Percentiles rank a stretch among this genome's conserved stretches.
Conservation (phyloP, 495 filamentous ascomycete species). For the Glutinoglossum americanum region DNA sequence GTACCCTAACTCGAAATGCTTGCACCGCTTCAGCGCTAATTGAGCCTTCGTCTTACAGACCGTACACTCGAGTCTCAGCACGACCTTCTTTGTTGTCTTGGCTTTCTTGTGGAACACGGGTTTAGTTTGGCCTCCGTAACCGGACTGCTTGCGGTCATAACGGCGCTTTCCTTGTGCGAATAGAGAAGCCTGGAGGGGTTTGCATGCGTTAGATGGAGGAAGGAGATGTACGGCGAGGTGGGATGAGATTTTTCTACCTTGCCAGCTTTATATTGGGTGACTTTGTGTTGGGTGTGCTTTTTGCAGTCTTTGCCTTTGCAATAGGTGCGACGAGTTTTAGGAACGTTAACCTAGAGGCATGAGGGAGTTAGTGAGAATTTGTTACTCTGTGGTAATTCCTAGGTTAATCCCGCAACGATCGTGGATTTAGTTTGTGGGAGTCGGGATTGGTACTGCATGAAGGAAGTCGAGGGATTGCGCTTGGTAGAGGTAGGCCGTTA, state of each 20-base stretch:
- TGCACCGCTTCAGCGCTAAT: conserved; percentile 94
- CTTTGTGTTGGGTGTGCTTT: conserved; percentile 86
- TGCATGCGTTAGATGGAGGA: background rate
- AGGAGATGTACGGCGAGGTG: background rate
- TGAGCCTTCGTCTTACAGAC: conserved; percentile 96
- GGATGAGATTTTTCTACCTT: conserved; percentile 32
- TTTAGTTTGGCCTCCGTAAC: conserved; percentile 99
- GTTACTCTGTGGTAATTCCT: background rate
- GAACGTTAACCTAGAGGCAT: conserved; percentile 50
- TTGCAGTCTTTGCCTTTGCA: conserved; percentile 90
- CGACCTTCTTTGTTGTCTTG: conserved; percentile 99
- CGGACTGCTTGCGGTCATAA: conserved; percentile 99
- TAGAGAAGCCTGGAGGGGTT: conserved; percentile 44
- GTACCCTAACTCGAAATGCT: conserved; percentile 99
- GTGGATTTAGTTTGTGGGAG: background rate
- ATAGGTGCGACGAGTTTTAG: conserved; percentile 79
- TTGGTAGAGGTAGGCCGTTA: too few relatives aligned
- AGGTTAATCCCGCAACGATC: background rate
- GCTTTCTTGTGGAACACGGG: conserved; percentile 99
- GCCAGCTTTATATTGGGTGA: conserved; percentile 93
- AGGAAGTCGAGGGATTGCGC: background rate
- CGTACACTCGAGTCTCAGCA: conserved; percentile 91
- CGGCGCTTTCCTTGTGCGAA: conserved; percentile 98
- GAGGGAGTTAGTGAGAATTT: background rate
- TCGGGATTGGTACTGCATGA: background rate